Evolutionary conservation across 768 basidiomycete species (phyloP).

Genomic region (Dentipellis sp.): DNA sequence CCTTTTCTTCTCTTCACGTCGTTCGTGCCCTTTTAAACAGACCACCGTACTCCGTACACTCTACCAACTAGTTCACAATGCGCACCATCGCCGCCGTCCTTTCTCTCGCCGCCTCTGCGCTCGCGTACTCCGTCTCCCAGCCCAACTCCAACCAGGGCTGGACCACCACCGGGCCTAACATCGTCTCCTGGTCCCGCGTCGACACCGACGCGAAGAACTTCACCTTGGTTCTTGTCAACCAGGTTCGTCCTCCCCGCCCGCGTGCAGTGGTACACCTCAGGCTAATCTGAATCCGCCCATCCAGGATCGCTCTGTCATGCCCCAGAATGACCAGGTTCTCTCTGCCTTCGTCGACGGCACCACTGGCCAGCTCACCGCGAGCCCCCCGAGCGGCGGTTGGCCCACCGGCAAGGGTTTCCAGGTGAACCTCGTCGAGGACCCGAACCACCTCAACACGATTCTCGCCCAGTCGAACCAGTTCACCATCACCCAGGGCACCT

Average conservation of each 20-base stretch:
- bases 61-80: constrained; percentile 25
- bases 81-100: constrained; percentile 32
- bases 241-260: constrained; percentile 26
- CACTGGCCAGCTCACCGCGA: constrained; percentile 28
- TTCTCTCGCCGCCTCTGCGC: constrained; percentile 40
- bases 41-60: neutral
- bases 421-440: constrained; percentile 58
- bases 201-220: constrained; percentile 60
- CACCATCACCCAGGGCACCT: constrained; percentile 27
- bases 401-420: constrained; percentile 52
- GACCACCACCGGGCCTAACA: constrained; percentile 41
- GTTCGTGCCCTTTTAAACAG: neutral
- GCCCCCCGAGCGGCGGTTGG: constrained; percentile 58
- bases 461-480: constrained; percentile 68
- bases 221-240: constrained; percentile 55
- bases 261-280: neutral
- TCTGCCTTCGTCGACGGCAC: constrained; percentile 45
- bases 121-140: constrained; percentile 50
- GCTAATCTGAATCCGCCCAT: neutral
- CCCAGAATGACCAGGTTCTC: constrained; percentile 36
- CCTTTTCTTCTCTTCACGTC: neutral
- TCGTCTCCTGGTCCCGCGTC: constrained; percentile 54
- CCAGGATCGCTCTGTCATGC: neutral
- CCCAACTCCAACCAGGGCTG: constrained; percentile 33
- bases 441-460: constrained; percentile 38